Evolutionary conservation across 1,139 yeast genomes (phyloP), one percentile per base, ranked within the genome.

Genomic region (Blastobotrys raffinosifermentans): DNA sequence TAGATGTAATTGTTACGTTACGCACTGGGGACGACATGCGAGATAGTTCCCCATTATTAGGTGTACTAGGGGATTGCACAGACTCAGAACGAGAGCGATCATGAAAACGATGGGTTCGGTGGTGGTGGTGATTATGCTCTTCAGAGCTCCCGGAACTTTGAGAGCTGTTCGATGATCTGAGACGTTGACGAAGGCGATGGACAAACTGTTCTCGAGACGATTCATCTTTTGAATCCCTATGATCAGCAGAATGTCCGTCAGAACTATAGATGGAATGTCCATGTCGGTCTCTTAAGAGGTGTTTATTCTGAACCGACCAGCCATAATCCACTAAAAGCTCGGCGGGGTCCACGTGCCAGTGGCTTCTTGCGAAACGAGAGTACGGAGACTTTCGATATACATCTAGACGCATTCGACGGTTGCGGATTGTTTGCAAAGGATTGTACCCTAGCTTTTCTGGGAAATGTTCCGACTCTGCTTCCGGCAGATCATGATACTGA

Each of bases 351-450:
- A 51, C 39, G 45, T 50, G 29, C 59, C 54, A 14, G 62, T 58
- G 21, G 44, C 42, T 19, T 56, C 60, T 21, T 19, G 23, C 25
- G 29, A 30, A 29, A 8, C 23, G 16, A 10, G 19, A 14, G 15
- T 6, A 25, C 13, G 27, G 13, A n/a, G 6, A 14, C 7, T 14
- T 6, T 7, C 7, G 15, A 6, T n/a, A 13, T 6, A 7, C 11
- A n/a, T 10, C 16, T n/a, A 14, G 27, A 6, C 27, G 13, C 7
- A 8, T 8, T 14, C 7, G 5, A 39, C 96, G 66, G 57, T 86
- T 82, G 43, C 96, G 64, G 25, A 86, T 74, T 14, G 79, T 72
- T 55, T 84, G 95, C 32, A 86, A 63, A 1, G 96, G 96, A 54
- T 86, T 86, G 60, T 80, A 86, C 9, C 21, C 18, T 14, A 31